Conservation (phyloP, 805 yeast species). For the Blastobotrys terrestris region DNA sequence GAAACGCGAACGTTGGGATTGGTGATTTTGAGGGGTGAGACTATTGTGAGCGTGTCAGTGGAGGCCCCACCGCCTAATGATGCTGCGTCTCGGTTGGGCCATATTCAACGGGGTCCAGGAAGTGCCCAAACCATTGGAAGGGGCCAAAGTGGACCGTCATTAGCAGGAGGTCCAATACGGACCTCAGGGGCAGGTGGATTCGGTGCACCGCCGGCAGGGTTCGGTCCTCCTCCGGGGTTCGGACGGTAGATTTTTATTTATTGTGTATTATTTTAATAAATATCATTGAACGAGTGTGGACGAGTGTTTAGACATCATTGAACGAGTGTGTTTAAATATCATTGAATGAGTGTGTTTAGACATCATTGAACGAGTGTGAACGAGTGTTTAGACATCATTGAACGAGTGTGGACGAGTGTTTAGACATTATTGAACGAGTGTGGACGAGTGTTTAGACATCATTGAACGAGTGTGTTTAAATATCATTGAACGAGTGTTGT, state of each 20-base stretch:
- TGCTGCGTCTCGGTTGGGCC: conserved; percentile 28
- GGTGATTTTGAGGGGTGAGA: conserved; percentile 81
- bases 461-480: background rate
- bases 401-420: background rate
- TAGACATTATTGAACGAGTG: background rate
- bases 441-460: background rate
- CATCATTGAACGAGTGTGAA: background rate
- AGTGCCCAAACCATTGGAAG: conserved; percentile 30
- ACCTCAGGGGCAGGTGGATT: conserved; percentile 15
- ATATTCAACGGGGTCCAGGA: conserved; percentile 31
- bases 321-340: background rate
- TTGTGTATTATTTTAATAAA: background rate
- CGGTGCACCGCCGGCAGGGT: conserved; percentile 27
- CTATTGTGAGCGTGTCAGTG: conserved; percentile 63
- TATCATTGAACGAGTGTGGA: background rate
- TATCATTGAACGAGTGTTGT: background rate
- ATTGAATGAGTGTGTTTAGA: background rate
- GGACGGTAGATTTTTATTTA: conserved; percentile 20
- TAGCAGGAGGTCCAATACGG: background rate
- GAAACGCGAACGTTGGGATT: conserved; percentile 77
- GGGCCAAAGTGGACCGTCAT: conserved; percentile 12
- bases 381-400: background rate
- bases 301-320: background rate
- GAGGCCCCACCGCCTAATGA: conserved; percentile 54
- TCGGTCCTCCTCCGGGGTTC: conserved; percentile 34